Evolutionary conservation across 176 grass and related monocot genomes (phyloP).

Genomic region (Rhynchospora breviuscula): DNA sequence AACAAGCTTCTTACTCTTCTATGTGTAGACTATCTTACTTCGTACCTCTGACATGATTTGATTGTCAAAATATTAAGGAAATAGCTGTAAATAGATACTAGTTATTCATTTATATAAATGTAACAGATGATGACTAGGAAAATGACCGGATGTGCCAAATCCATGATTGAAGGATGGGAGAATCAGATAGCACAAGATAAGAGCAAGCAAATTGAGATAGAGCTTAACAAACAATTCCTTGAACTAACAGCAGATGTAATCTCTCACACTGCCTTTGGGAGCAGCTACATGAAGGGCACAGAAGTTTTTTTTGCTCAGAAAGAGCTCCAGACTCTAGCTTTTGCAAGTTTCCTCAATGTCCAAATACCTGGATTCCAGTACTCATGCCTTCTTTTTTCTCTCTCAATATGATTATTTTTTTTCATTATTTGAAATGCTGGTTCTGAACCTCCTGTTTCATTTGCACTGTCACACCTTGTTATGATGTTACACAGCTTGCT

Average conservation of each 20-base stretch:
- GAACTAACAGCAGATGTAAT: constrained; percentile 59
- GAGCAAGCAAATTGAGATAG: constrained; percentile 13
- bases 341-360: constrained; percentile 7
- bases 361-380: constrained; percentile 24
- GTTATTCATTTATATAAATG: neutral
- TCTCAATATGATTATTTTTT: too few relatives aligned
- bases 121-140: constrained; percentile 47
- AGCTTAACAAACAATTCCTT: constrained; percentile 37
- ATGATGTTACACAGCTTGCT: too few relatives aligned
- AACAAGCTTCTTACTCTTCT: neutral
- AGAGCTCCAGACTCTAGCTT: constrained; percentile 47
- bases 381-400: too few relatives aligned
- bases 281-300: constrained; percentile 51
- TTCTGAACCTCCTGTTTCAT: too few relatives aligned
- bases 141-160: constrained; percentile 32
- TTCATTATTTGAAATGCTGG: too few relatives aligned
- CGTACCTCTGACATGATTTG: neutral
- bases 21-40: neutral
- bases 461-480: too few relatives aligned
- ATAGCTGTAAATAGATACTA: neutral
- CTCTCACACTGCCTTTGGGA: constrained; percentile 59
- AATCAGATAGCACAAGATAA: neutral
- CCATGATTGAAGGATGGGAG: constrained; percentile 49
- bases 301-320: constrained; percentile 58
- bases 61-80: neutral